A percentile compares a stretch with the other conserved stretches of the same genome.
phyloP scores from a whole-genome alignment of 257 asterid species.

The Nyctanthes arbortristis region DNA sequence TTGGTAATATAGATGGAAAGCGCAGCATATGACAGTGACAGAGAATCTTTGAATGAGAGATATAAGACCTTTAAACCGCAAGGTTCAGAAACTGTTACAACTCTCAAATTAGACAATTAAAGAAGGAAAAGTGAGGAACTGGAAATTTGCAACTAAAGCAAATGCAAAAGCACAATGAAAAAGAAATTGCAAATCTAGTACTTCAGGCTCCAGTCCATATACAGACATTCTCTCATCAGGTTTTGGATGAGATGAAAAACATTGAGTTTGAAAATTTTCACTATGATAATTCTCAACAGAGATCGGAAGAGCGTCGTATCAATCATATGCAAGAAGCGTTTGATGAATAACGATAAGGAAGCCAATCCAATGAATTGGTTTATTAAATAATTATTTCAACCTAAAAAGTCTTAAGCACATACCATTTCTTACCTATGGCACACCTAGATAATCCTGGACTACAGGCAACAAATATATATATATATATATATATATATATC shows the following conservation, averaged over 20 bases:
- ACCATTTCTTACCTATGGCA: not conserved
- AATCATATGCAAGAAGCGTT: not conserved
- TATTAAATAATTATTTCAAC: not conserved
- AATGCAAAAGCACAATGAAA: not conserved
- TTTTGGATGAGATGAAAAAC: not conserved
- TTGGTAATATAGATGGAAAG: conserved; percentile 7
- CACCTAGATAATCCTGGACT: not conserved
- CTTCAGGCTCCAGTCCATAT: not conserved
- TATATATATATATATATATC: not conserved
- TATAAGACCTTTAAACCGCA: conserved; percentile 3
- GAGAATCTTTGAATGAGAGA: conserved; percentile 10
- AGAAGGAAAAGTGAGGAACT: not conserved
- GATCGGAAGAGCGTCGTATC: too few species aligned
- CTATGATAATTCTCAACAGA: not conserved
- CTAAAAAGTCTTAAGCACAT: not conserved
- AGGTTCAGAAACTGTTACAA: not conserved
- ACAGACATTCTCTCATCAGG: not conserved
- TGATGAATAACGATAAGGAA: not conserved
- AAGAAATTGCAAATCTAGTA: not conserved
- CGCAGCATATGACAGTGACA: not conserved
- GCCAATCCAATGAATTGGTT: not conserved
- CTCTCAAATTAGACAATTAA: not conserved
- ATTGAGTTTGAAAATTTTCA: not conserved
- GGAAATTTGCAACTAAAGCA: not conserved
- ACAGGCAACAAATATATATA: not conserved